Evolutionary conservation across 768 basidiomycete species (phyloP), one percentile per base, ranked within the genome.

Genomic region (Pholiota microspora): DNA sequence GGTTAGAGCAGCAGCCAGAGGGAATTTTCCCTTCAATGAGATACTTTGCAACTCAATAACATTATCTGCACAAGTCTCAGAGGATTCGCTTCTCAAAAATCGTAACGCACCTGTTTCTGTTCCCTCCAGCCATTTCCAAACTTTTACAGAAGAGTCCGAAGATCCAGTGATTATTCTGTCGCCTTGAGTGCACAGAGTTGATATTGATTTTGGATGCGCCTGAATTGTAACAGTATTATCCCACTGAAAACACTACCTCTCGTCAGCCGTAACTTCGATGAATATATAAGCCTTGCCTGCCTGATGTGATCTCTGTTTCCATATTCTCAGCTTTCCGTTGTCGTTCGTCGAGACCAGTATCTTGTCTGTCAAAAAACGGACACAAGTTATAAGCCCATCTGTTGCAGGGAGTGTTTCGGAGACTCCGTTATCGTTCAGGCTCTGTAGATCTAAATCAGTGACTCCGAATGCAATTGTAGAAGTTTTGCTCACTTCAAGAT

Each of bases 91-190:
- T 25, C 24, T 28, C 18, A 13, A 25, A 42, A 32, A 36, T 36
- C 13, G 1, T 35, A 45, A 40, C 67, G 36, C 63, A 67, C 77
- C 74, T 64, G 63, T 49, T 48, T 62, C 71, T 54, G 55, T 62
- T 56, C 52, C 58, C 54, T 54, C 62, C 36, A 23, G 44, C 16
- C 86, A 45, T 27, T 70, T 69, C 92, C 92, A 98, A 24, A 92
- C 73, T 68, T 89, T 92, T 38, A 95, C 77, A 1, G 72, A 71
- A 0, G 85, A 83, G 67, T 98, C 94, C 0, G 94, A 96, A 13
- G 89, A 85, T 0, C 91, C 94, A 0, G 92, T 92, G 2, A 87
- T 77, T 7, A 95, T 56, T 31, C 74, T 69, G 40, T 73, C 67
- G 13, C 72, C 75, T 48, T 76, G 71, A 1, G 77, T 73, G 35